Base-by-base conservation (phyloP, 2,329 filamentous ascomycete genomes). In the Talaromyces amestolkiae region DNA sequence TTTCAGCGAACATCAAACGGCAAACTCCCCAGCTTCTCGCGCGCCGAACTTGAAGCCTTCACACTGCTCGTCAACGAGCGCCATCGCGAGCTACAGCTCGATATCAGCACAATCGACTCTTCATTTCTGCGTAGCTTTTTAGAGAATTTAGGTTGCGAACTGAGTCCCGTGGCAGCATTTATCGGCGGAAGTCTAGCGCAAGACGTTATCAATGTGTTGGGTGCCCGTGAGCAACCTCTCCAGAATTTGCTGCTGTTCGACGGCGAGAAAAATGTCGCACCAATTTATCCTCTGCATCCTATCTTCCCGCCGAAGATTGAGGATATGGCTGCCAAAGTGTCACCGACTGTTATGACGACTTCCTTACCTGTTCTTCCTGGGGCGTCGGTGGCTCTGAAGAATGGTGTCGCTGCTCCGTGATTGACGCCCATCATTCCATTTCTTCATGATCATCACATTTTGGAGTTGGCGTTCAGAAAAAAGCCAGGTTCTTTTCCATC, bases 231-330 rank as follows among this genome's bases (percentile, higher is more conserved):
- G 80, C 95, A 97, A 77, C 95, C 95, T 0, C 90, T 99, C 49
- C 95, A 99, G 80, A 99, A 99, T 77, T 87, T 97, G 76, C 86
- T 97, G 59, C 82, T 98, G 22, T 97, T 98, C 72, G 93, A 98
- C 76, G 93, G 93, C 15, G 91, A 92, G 70, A 86, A 84, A 54
- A 91, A 91, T 78, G 86, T 91, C 69, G 91, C 90, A 0, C 88
- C 88, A 1, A 88, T 95, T 69, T 97, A 95, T 75, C 85, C 92
- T 1, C 82, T 98, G 49, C 92, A 96, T 74, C 91, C 92, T 0
- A 82, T 85, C 68, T 85, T 85, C 71, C 74, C 78, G 7, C 70
- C 74, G 1, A 72, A 73, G 41, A 68, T 72, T 47, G 70, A 70
- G 13, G 70, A 70, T 43, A 67, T 65, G 31, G 64, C 76, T 31